Percentiles rank a stretch among this genome's conserved stretches.
phyloP scores from a whole-genome alignment of 768 basidiomycete species.

The button mushroom (Agaricus bisporus) region DNA sequence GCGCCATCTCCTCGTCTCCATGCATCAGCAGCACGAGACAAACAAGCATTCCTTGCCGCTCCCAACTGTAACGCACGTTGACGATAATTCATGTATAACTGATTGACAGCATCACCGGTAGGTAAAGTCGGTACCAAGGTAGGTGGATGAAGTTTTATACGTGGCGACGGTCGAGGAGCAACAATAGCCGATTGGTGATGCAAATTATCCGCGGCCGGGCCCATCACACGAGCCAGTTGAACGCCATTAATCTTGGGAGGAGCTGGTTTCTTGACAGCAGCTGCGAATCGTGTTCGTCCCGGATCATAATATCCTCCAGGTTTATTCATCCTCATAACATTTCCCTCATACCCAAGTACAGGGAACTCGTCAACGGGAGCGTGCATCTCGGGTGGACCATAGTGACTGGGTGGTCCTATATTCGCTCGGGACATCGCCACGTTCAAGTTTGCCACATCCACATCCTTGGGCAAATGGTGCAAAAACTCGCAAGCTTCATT shows the following conservation, averaged over 20 bases:
- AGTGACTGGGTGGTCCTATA: conserved; percentile 28
- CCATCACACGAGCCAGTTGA: conserved; percentile 48
- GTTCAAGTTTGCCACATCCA: conserved; percentile 68
- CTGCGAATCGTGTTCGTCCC: conserved; percentile 81
- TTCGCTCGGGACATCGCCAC: conserved; percentile 63
- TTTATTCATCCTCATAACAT: conserved; percentile 35
- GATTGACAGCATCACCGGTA: conserved; percentile 77
- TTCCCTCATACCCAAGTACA: conserved; percentile 45
- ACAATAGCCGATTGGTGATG: conserved; percentile 65
- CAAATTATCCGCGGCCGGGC: conserved; percentile 53
- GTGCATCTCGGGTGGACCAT: conserved; percentile 35
- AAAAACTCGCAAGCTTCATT: conserved; percentile 95
- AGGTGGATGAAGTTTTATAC: conserved; percentile 79
- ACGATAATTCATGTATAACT: conserved; percentile 85
- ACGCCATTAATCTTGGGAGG: conserved; percentile 37
- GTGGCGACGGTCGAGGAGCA: conserved; percentile 76
- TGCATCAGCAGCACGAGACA: conserved; percentile 92
- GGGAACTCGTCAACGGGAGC: conserved; percentile 66
- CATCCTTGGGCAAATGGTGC: conserved; percentile 84
- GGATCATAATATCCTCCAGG: conserved; percentile 62
- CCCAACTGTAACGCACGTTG: conserved; percentile 87
- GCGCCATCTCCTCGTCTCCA: conserved; percentile 96
- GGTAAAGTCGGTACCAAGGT: conserved; percentile 81
- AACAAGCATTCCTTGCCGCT: conserved; percentile 87
- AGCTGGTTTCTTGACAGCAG: conserved; percentile 76